A percentile compares a stretch with the other conserved stretches of the same genome.
These are phyloP conservation scores for Herpetomonas tarakana DNA, from an alignment of 208 protist species.

Conservation along the genomic window DNA sequence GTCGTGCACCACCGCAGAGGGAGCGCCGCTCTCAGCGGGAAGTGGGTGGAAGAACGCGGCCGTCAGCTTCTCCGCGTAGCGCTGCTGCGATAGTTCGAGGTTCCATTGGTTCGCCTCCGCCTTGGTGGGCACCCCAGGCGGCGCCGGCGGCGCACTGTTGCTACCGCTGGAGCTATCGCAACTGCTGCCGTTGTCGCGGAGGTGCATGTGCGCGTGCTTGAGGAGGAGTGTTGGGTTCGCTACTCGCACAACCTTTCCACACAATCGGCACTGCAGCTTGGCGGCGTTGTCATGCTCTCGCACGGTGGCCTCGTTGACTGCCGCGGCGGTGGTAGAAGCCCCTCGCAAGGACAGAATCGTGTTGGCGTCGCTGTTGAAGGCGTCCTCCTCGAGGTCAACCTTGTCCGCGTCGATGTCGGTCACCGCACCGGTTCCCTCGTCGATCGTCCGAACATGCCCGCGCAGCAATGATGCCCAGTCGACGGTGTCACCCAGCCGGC, in stretches of 20 bases:
- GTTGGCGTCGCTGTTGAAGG: too few relatives aligned
- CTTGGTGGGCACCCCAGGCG: constrained; percentile 14
- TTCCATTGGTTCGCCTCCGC: constrained; percentile 45
- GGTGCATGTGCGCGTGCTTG: constrained; percentile 43
- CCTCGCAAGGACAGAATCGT: too few relatives aligned
- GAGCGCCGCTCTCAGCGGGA: too few relatives aligned
- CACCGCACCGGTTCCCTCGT: constrained; percentile 5
- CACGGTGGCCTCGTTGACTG: neutral
- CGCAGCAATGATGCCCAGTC: constrained; percentile 52
- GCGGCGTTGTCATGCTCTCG: neutral
- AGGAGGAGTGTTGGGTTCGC: constrained; percentile 28
- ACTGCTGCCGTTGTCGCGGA: too few relatives aligned
- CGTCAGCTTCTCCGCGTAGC: constrained; percentile 27
- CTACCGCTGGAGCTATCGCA: too few relatives aligned
- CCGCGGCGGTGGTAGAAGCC: neutral
- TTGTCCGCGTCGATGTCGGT: constrained; percentile 7
- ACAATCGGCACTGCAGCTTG: constrained; percentile 57
- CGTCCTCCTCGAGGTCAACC: neutral
- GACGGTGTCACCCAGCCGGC: constrained; percentile 37
- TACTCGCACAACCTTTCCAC: constrained; percentile 38
- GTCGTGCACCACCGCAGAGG: neutral
- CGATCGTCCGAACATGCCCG: constrained; percentile 38
- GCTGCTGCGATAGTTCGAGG: constrained; percentile 29
- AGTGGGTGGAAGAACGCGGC: constrained; percentile 23
- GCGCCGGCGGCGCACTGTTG: neutral